These are phyloP conservation scores for Naganishia antarctica DNA, from an alignment of 768 basidiomycete genomes.

Conservation along the genomic window DNA sequence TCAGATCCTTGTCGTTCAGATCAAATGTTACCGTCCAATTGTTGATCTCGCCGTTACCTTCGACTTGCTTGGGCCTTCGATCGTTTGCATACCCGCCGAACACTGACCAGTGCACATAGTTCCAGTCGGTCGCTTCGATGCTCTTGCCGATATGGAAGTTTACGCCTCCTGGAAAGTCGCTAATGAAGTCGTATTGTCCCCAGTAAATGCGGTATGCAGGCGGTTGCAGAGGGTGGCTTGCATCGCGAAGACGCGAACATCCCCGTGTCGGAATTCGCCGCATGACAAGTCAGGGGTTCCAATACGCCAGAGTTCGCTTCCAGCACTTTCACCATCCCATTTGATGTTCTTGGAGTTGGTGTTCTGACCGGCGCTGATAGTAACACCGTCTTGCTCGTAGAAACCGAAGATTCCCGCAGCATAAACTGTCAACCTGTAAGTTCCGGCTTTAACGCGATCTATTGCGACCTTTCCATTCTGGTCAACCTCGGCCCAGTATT, in stretches of 20 bases:
- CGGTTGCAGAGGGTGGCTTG: constrained; percentile 31
- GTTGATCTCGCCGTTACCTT: constrained; percentile 26
- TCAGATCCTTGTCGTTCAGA: constrained; percentile 15
- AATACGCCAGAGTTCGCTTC: constrained; percentile 34
- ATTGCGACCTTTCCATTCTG: constrained; percentile 28
- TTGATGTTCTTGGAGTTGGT: constrained; percentile 3
- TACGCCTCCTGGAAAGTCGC: constrained; percentile 36
- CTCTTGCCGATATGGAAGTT: constrained; percentile 34
- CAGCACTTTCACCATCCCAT: constrained; percentile 28
- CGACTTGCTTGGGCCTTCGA: background rate
- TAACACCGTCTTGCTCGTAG: constrained; percentile 31
- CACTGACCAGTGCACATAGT: constrained; percentile 32
- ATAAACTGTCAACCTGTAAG: constrained; percentile 36
- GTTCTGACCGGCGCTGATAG: constrained; percentile 24
- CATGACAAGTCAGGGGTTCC: constrained; percentile 34
- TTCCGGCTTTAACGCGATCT: constrained; percentile 34
- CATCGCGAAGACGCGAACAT: constrained; percentile 30
- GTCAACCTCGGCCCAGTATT: constrained; percentile 37
- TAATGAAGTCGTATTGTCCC: constrained; percentile 36
- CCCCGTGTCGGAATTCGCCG: constrained; percentile 37
- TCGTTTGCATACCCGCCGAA: constrained; percentile 30
- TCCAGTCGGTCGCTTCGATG: constrained; percentile 30
- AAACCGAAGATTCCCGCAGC: constrained; percentile 36
- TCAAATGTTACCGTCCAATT: constrained; percentile 31
- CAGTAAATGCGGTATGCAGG: constrained; percentile 36